phyloP scores from a whole-genome alignment of 352 stramenopile species.

The Elongisporangium undulatum region DNA sequence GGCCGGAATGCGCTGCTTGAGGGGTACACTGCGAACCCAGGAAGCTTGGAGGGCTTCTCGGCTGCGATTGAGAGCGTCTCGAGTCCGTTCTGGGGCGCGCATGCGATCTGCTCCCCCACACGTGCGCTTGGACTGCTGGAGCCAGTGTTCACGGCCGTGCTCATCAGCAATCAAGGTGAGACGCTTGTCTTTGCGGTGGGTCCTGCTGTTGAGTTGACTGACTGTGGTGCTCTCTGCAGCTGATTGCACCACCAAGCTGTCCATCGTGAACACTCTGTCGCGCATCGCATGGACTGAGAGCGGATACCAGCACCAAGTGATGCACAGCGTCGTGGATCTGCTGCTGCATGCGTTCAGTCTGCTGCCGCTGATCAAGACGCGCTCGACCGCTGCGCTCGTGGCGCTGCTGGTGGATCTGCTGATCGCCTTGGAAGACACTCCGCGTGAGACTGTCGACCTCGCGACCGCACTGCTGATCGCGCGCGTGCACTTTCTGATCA shows the following conservation, averaged over 20 bases:
- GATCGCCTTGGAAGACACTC: conserved; percentile 8
- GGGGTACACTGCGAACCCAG: conserved; percentile 35
- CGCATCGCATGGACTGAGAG: conserved; percentile 33
- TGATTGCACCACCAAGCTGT: conserved; percentile 16
- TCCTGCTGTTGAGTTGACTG: neutral
- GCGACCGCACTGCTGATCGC: conserved; percentile 6
- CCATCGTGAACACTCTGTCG: conserved; percentile 30
- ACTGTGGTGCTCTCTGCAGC: conserved; percentile 5
- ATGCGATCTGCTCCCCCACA: conserved; percentile 10
- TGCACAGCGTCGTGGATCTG: conserved; percentile 6
- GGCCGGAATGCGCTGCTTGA: conserved; percentile 20
- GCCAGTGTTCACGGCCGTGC: conserved; percentile 27
- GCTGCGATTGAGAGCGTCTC: conserved; percentile 23
- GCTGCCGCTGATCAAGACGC: conserved; percentile 16
- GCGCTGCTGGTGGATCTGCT: conserved; percentile 37
- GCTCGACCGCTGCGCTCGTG: conserved; percentile 21
- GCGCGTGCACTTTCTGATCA: conserved; percentile 20
- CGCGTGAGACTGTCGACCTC: conserved; percentile 15
- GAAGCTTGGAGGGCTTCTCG: conserved; percentile 32
- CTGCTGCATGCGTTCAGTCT: conserved; percentile 33
- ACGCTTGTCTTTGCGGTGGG: neutral
- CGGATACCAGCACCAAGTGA: conserved; percentile 3
- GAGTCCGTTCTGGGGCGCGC: conserved; percentile 2
- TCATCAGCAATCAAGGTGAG: conserved; percentile 21
- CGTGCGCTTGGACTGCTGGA: conserved; percentile 18